phyloP scores from a whole-genome alignment of 2,329 filamentous ascomycete genomes.

The Tothia fuscella region DNA sequence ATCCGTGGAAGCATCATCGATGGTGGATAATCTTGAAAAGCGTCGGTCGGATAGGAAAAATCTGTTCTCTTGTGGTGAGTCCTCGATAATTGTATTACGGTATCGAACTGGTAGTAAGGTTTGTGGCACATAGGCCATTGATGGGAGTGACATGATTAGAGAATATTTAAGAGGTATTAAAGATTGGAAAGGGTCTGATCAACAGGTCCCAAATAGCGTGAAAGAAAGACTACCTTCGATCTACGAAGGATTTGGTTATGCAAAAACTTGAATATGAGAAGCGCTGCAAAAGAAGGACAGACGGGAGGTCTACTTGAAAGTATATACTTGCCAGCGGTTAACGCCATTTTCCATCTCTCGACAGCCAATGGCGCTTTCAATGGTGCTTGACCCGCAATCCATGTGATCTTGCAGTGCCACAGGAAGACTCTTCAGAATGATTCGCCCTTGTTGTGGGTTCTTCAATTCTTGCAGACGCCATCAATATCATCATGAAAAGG shows the following conservation, averaged over 20 bases:
- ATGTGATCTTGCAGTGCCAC: too few species aligned
- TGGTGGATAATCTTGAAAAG: constrained; percentile 7
- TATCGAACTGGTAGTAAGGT: constrained; percentile 20
- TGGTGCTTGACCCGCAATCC: too few species aligned
- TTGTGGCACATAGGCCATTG: constrained; percentile 16
- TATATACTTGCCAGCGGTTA: too few species aligned
- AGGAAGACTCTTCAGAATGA: too few species aligned
- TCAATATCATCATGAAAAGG: too few species aligned
- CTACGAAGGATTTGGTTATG: constrained; percentile 26
- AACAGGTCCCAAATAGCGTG: constrained; percentile 22
- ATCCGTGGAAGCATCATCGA: constrained; percentile 25
- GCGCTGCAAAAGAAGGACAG: neutral
- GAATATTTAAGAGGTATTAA: constrained; percentile 17
- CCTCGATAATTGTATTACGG: constrained; percentile 57
- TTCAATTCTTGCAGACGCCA: too few species aligned
- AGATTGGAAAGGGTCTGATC: constrained; percentile 24
- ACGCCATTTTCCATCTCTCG: too few species aligned
- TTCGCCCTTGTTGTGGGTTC: too few species aligned
- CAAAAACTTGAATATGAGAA: neutral
- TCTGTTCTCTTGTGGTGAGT: constrained; percentile 23
- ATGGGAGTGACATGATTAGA: constrained; percentile 14
- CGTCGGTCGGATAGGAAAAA: neutral
- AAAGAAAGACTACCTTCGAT: constrained; percentile 31
- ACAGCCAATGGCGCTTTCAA: too few species aligned
- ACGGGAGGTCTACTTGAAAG: neutral